Evolutionary conservation across 2,329 filamentous ascomycete species (phyloP), one percentile per base, ranked within the genome.

Genomic region (Colletotrichum acutatum): DNA sequence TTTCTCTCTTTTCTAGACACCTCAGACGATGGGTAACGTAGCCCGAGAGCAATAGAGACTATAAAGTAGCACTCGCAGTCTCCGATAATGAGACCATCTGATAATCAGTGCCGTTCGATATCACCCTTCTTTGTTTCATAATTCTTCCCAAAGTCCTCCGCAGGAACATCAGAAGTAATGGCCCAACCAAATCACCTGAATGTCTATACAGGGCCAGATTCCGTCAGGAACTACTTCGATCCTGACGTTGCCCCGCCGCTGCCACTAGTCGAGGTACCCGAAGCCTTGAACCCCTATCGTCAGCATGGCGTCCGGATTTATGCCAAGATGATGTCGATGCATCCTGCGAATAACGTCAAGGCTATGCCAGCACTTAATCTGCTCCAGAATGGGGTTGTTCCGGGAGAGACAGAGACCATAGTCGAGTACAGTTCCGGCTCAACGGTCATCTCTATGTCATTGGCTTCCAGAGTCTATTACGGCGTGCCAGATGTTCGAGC

Each of bases 311-410:
- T 92, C 5, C 86, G 89, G 12, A 90, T 92, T 65, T 91, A 90
- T 74, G 90, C 90, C 49, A 92, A 92, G 81, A 89, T 92, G 88
- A 88, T 92, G 86, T 90, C 88, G 2, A 88, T 88, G 83, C 88
- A 90, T 76, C 90, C 90, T 0, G 88, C 90, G 4, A 89, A 92
- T 74, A 92, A 92, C 60, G 90, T 92, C 75, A 92, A 92, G 77
- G 86, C 87, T 2, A 86, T 92, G 80, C 90, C 90, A 76, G 88
- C 88, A 0, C 76, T 89, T 74, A 89, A 89, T 66, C 84, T 90
- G 73, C 81, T 90, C 46, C 80, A 82, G 56, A 82, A 80, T 54
- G 82, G 78, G 4, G 82, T 86, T 3, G 78, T 82, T 3, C 82
- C 85, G 0, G 62, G 62, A n/a, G 83, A 84, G 74, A 88, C 86